Percentiles rank a stretch among this genome's conserved stretches.
phyloP scores from a whole-genome alignment of 257 asterid species.

The Hygrophila difformis region DNA sequence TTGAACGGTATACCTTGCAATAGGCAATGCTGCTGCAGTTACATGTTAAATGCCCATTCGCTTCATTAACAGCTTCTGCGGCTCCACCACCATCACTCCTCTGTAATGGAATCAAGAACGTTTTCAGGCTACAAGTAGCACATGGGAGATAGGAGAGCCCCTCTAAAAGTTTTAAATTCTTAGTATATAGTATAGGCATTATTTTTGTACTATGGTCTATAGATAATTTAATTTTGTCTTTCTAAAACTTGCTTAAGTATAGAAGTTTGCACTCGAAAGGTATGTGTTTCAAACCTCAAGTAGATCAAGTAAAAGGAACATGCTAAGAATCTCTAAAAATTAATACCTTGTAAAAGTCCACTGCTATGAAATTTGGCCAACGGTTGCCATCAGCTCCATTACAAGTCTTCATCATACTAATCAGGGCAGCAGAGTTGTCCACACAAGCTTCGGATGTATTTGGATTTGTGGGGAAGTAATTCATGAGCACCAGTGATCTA shows the following conservation, averaged over 20 bases:
- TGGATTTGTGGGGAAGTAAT: conserved; percentile 61
- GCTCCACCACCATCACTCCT: conserved; percentile 87
- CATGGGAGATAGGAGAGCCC: no score
- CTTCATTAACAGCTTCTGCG: conserved; percentile 76
- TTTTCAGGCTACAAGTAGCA: no score
- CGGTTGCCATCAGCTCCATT: conserved; percentile 49
- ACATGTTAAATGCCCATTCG: conserved; percentile 74
- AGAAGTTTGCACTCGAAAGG: no score
- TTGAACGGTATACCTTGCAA: conserved; percentile 50
- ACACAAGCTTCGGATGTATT: conserved; percentile 44
- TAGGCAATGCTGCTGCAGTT: conserved; percentile 78
- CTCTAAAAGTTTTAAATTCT: no score
- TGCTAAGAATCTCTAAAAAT: neutral
- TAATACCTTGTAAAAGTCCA: conserved; percentile 66
- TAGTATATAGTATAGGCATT: no score
- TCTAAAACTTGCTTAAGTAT: no score
- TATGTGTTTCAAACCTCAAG: no score
- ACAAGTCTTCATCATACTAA: conserved; percentile 52
- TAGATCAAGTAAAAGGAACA: neutral
- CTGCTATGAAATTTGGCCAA: conserved; percentile 92
- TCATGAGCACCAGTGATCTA: conserved; percentile 58
- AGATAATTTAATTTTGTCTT: neutral
- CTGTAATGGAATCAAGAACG: conserved; percentile 27
- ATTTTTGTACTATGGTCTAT: no score
- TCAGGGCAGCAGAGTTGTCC: conserved; percentile 58